These are phyloP conservation scores for Verticillium alfalfae DNA, from an alignment of 2,329 filamentous ascomycete species.

Conservation along the genomic window DNA sequence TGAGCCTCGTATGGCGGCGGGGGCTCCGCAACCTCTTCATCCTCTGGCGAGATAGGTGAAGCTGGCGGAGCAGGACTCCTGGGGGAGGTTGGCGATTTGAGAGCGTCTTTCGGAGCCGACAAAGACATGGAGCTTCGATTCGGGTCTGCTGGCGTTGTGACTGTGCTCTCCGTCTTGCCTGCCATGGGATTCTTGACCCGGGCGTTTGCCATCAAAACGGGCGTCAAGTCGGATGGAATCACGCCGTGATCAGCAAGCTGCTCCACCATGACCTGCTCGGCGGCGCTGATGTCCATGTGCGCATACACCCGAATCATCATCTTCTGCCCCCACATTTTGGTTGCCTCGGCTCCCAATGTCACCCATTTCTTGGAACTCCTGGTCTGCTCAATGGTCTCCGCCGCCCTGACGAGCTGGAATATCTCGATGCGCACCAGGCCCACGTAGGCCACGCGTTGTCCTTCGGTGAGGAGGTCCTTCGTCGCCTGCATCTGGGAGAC, in stretches of 20 bases:
- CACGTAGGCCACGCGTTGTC: slow-evolving; percentile 93
- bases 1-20: slow-evolving; percentile 59
- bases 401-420: slow-evolving; percentile 66
- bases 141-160: neutral
- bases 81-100: slow-evolving; percentile 5
- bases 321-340: slow-evolving; percentile 95
- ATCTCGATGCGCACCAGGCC: slow-evolving; percentile 81
- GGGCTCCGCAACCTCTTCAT: slow-evolving; percentile 43
- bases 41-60: slow-evolving; percentile 18
- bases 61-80: slow-evolving; percentile 9
- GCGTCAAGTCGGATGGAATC: slow-evolving; percentile 74
- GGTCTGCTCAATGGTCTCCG: slow-evolving; percentile 54
- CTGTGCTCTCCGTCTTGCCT: slow-evolving; percentile 23
- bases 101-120: slow-evolving; percentile 1
- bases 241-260: slow-evolving; percentile 92
- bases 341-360: slow-evolving; percentile 64
- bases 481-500: slow-evolving; percentile 90
- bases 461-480: slow-evolving; percentile 90
- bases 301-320: slow-evolving; percentile 93
- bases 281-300: slow-evolving; percentile 92
- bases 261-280: slow-evolving; percentile 98
- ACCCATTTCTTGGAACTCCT: slow-evolving; percentile 69
- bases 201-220: slow-evolving; percentile 84
- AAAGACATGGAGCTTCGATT: neutral
- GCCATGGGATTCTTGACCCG: slow-evolving; percentile 90